Evolutionary conservation across 129 eudicot genomes (phyloP), one percentile per base, ranked within the genome.

Genomic region (Artemisia tridentata): DNA sequence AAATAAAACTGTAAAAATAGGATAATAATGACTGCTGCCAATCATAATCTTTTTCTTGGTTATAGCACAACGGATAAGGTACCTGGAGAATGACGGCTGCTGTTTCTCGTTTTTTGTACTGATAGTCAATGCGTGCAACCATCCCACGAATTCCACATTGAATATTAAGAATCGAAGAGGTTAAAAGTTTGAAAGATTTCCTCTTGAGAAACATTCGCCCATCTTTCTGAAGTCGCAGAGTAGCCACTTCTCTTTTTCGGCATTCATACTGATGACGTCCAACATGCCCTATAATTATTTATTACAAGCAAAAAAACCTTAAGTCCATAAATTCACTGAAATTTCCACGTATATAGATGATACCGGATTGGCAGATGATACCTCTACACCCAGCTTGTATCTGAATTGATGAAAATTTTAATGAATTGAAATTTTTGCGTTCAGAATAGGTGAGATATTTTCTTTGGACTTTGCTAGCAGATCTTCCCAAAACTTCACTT

Each of bases 81-180:
- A 95, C 99, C 95, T 95, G 97, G 75, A 95, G 81, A 43, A 72
- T 7, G 54, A 81, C 72, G 7, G 91, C 96, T 70, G 99, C 91
- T 65, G 69, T 80, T 27, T 76, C 83, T 63, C 63, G 57, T 78
- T 60, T 90, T 69, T 86, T 82, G 25, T 63, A 80, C 51, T 67
- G 79, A 72, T 87, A 86, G 47, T 84, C 81, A 50, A 50, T 66
- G 7, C 96, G 87, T 64, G 91, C 88, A 76, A 88, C 75, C 96
- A 90, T 80, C 11, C 83, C 93, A 16, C 97, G 79, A 63, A 95
- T 59, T 64, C 93, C 92, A 45, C 88, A 70, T 77, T 90, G 92
- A 75, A 95, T 61, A 1, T 57, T 49, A 71, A 82, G 43, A 61
- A 89, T 91, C 46, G 99, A 90, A 54, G 54, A 62, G 62, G 50